Conservation (phyloP, 495 filamentous ascomycete species). For the Cercophora samala region DNA sequence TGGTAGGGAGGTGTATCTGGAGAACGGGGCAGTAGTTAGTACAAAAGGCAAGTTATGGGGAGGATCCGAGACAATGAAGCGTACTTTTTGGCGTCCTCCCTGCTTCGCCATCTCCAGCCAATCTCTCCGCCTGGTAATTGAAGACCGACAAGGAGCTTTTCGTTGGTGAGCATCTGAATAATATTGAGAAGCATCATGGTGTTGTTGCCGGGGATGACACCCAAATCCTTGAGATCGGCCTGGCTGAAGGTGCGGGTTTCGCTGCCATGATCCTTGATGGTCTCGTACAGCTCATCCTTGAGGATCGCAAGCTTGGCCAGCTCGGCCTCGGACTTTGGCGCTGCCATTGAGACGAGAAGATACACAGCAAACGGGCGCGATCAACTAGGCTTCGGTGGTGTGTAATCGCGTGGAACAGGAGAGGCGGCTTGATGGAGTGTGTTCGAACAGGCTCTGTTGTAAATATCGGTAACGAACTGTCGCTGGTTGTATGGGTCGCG, state of each 20-base stretch:
- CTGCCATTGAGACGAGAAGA: constrained; percentile 20
- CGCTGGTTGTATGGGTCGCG: not conserved
- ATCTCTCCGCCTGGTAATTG: constrained; percentile 49
- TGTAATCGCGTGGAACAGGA: constrained; percentile 1
- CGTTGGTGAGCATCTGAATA: constrained; percentile 60
- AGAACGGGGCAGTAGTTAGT: not conserved
- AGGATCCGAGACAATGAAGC: constrained; percentile 16
- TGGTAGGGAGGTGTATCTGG: constrained; percentile 62
- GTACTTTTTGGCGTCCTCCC: constrained; percentile 70
- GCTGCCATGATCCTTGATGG: constrained; percentile 33
- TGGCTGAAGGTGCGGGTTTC: constrained; percentile 60
- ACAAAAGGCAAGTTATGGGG: not conserved
- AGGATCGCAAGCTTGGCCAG: constrained; percentile 30
- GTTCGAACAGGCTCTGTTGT: not conserved
- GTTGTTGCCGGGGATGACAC: constrained; percentile 59
- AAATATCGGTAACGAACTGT: not conserved
- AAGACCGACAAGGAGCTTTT: constrained; percentile 64
- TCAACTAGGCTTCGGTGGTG: not conserved
- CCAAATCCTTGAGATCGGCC: constrained; percentile 59
- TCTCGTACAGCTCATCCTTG: constrained; percentile 36
- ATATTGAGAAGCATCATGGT: constrained; percentile 55
- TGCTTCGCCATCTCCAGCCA: constrained; percentile 66
- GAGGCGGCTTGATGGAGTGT: not conserved
- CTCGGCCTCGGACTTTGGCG: constrained; percentile 16
- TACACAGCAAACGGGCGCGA: constrained; percentile 1